Evolutionary conservation across 177 flowering plant genomes (phyloP), one percentile per base, ranked within the genome.

Genomic region (Tripterygium wilfordii): DNA sequence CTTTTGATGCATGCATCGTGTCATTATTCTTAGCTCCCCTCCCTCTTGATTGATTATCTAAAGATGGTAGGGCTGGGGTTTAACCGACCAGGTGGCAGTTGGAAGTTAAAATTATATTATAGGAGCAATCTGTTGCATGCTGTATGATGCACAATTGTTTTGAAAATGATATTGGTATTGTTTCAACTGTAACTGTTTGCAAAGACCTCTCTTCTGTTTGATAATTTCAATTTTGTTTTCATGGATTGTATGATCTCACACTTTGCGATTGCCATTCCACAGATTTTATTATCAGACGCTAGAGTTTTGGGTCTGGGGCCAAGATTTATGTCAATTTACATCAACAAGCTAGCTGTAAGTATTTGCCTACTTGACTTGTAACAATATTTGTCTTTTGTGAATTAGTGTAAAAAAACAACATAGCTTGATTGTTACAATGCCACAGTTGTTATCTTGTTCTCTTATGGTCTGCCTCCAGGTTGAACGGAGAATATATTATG

Each of bases 261-360:
- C 9, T 7, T 16, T n/a, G 32, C 10, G 54, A 24, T 29, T 43
- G 21, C 35, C 30, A 8, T 47, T 44, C 27, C 54, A 43, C 95
- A 92, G 99, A 54, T 80, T 56, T 56, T 86, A 15, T 48, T 77
- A 20, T 68, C 87, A 17, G 83, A 88, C 53, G 99, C 94, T 28
- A 71, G 95, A 66, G 92, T 92, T 17, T 22, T 88, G 77, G 85
- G 87, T 38, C 63, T 92, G 49, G 99, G 99, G 10, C 96, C 99
- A 15, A 77, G 68, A 59, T 92, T 92, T 65, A 86, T 92, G 96
- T 73, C 91, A 16, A 56, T 92, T 21, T 92, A 88, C 60, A 73
- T 92, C 27, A 64, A 61, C 19, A 75, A 76, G 60, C 57, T 92
- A 25, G 86, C 82, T 53, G 99, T 92, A 69, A 78, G 95, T 56